Evolutionary conservation across 345 rosid species (phyloP).

Genomic region (Hevea brasiliensis): DNA sequence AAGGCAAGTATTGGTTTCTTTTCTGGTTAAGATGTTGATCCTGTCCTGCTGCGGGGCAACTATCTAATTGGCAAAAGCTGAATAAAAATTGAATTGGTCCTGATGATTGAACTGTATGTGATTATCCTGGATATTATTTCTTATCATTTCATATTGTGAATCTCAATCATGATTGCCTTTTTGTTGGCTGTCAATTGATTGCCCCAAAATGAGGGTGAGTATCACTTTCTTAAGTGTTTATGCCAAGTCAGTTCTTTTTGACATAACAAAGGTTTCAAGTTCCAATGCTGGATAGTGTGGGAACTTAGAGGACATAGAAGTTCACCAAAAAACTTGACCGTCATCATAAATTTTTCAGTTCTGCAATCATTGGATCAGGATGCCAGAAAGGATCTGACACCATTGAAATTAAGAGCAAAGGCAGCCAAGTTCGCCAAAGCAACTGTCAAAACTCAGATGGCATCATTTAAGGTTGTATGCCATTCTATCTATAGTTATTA

Average conservation of each 20-base stretch:
- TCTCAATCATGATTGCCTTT: background rate
- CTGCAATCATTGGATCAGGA: constrained; percentile 89
- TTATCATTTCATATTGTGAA: background rate
- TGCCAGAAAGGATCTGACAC: constrained; percentile 81
- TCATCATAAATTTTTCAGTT: constrained; percentile 54
- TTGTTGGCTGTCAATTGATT: background rate
- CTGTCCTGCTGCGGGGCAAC: background rate
- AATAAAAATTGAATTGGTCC: background rate
- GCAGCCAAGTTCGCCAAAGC: constrained; percentile 91
- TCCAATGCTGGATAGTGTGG: background rate
- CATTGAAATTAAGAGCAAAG: constrained; percentile 80
- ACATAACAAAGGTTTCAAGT: background rate
- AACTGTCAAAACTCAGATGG: constrained; percentile 93
- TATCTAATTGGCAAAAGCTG: background rate
- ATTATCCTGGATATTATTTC: background rate
- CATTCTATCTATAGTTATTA: constrained; percentile 1
- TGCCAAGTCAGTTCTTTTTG: constrained; percentile 6
- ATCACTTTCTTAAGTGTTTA: background rate
- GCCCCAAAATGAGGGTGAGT: background rate
- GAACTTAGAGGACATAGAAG: background rate
- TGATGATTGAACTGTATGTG: background rate
- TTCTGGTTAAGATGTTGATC: constrained; percentile 4
- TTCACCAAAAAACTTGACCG: constrained; percentile 27
- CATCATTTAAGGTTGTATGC: constrained; percentile 74
- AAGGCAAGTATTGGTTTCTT: constrained; percentile 57